A percentile compares a stretch with the other conserved stretches of the same genome.
Evolutionary conservation across 331 rosid genomes (phyloP).

Genomic region (Dryas integrifolia): DNA sequence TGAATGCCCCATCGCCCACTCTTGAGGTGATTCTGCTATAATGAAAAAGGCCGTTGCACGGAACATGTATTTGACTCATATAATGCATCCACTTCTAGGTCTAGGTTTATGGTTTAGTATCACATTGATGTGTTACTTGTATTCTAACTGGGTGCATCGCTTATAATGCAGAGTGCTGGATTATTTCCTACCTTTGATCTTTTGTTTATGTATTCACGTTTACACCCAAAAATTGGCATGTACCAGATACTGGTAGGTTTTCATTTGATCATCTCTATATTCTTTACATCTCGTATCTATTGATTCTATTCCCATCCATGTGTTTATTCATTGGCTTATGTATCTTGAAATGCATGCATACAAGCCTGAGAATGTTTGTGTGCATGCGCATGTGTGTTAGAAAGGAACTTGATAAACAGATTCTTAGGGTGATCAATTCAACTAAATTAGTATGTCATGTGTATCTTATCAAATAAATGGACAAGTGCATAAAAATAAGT

Average conservation of each 20-base stretch:
- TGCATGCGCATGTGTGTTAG: not conserved
- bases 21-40: slow-evolving; percentile 57
- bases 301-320: not conserved
- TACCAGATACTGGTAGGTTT: slow-evolving; percentile 60
- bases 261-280: slow-evolving; percentile 13
- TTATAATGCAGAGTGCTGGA: slow-evolving; percentile 71
- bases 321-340: not conserved
- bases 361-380: not conserved
- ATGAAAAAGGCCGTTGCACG: slow-evolving; percentile 13
- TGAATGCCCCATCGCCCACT: slow-evolving; percentile 64
- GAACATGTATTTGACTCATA: slow-evolving; percentile 12
- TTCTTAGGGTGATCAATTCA: not conserved
- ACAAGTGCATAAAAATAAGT: not conserved
- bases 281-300: slow-evolving; percentile 3
- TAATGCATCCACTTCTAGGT: not conserved
- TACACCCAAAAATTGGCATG: slow-evolving; percentile 56
- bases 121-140: not conserved
- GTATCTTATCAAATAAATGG: not conserved
- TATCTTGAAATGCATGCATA: not conserved
- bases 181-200: slow-evolving; percentile 81
- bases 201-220: slow-evolving; percentile 67
- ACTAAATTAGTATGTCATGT: not conserved
- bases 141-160: slow-evolving; percentile 30
- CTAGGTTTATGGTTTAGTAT: slow-evolving; percentile 9
- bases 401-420: not conserved